These are phyloP conservation scores for Puccinia brachypodii DNA, from an alignment of 1,284 basidiomycete genomes.

Conservation along the genomic window DNA sequence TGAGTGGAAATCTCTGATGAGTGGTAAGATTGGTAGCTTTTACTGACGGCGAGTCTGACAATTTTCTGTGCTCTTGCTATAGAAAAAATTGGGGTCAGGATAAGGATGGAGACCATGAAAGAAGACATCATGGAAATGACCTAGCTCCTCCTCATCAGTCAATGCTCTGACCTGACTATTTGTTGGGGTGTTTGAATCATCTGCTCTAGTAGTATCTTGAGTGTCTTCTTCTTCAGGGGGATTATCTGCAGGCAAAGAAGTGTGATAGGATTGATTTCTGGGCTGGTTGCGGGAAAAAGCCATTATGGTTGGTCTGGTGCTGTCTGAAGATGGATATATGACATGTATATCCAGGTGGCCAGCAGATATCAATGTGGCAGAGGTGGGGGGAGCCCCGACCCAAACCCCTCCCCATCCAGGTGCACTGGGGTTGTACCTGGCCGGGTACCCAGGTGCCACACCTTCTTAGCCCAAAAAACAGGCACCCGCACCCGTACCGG, in stretches of 20 bases:
- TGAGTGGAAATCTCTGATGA: not conserved
- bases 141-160: not conserved
- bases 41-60: not conserved
- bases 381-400: not conserved
- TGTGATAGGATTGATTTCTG: too few relatives aligned
- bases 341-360: too few relatives aligned
- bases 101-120: not conserved
- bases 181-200: too few relatives aligned
- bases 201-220: too few relatives aligned
- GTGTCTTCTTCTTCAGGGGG: too few relatives aligned
- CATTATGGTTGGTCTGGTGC: too few relatives aligned
- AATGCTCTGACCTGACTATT: not conserved
- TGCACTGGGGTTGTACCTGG: not conserved
- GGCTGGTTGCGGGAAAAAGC: too few relatives aligned
- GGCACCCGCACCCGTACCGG: too few relatives aligned
- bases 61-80: not conserved
- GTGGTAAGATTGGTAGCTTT: not conserved
- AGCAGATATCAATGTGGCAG: not conserved
- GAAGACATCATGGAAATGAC: not conserved
- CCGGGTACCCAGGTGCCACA: not conserved
- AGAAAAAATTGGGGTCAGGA: not conserved
- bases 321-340: too few relatives aligned
- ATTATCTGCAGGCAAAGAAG: too few relatives aligned
- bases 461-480: not conserved
- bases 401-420: too few relatives aligned